Percentiles rank a stretch among this genome's conserved stretches.
Conservation (phyloP, 2,329 filamentous ascomycete species). For the Monilinia fructicola region DNA sequence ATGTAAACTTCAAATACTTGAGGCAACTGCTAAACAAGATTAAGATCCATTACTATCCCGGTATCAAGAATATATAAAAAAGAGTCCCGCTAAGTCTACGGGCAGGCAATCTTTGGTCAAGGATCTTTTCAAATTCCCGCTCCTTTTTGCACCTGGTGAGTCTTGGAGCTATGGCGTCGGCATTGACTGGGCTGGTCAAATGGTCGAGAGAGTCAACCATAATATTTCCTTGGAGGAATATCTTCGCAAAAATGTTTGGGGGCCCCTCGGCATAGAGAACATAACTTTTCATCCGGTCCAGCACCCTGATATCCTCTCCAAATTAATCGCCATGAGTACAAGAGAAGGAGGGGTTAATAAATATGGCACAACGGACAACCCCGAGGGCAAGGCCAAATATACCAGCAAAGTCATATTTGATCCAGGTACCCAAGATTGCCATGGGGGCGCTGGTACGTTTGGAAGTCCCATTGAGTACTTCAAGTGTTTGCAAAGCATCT, state of each 20-base stretch:
- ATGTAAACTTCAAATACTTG: background rate
- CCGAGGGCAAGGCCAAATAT: slow-evolving; percentile 26
- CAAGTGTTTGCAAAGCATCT: slow-evolving; percentile 48
- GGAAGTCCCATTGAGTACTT: slow-evolving; percentile 46
- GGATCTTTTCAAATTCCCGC: slow-evolving; percentile 42
- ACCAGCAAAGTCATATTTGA: slow-evolving; percentile 22
- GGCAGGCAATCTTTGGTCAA: slow-evolving; percentile 2
- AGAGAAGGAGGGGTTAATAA: slow-evolving; percentile 28
- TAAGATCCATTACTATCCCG: slow-evolving; percentile 21
- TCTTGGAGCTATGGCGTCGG: slow-evolving; percentile 58
- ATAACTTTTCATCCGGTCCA: slow-evolving; percentile 32
- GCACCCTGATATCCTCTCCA: slow-evolving; percentile 27
- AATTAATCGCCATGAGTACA: slow-evolving; percentile 29
- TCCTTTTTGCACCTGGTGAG: slow-evolving; percentile 64
- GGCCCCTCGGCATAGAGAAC: slow-evolving; percentile 30
- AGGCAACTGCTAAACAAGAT: slow-evolving; percentile 6
- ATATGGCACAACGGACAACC: slow-evolving; percentile 26
- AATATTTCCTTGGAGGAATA: slow-evolving; percentile 41
- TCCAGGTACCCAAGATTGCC: slow-evolving; percentile 17
- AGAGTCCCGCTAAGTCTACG: slow-evolving; percentile 8
- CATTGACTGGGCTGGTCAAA: slow-evolving; percentile 56
- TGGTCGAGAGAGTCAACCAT: slow-evolving; percentile 46
- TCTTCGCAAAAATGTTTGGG: slow-evolving; percentile 48
- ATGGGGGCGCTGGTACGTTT: slow-evolving; percentile 43
- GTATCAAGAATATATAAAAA: slow-evolving; percentile 24